phyloP scores from a whole-genome alignment of 345 rosid species.

The Eucalyptus marginata region DNA sequence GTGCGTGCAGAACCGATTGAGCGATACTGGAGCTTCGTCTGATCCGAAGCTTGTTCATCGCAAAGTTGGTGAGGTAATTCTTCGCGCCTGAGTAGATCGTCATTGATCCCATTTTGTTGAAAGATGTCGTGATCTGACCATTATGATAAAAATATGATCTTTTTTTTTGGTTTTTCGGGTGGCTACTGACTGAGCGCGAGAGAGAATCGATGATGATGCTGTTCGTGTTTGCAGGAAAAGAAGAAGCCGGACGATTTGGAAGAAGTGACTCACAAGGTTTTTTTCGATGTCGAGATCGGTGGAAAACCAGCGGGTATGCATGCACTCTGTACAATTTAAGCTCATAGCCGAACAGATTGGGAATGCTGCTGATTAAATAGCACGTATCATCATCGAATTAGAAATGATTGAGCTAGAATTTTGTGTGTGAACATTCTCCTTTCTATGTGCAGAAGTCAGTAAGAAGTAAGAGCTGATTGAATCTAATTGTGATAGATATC shows the following conservation, averaged over 20 bases:
- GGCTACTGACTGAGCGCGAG: not conserved
- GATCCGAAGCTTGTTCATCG: constrained; percentile 9
- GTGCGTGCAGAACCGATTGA: constrained; percentile 32
- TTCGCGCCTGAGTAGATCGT: not conserved
- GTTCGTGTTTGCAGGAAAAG: constrained; percentile 15
- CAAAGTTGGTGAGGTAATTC: constrained; percentile 19
- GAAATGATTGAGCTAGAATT: not conserved
- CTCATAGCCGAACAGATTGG: not conserved
- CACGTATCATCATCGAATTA: not conserved
- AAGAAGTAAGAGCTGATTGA: not conserved
- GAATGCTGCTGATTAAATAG: not conserved
- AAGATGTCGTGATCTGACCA: not conserved
- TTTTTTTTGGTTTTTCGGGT: not conserved
- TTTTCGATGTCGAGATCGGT: constrained; percentile 76
- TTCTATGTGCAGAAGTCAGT: not conserved
- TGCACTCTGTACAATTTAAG: not conserved
- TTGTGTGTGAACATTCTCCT: not conserved
- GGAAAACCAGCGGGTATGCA: constrained; percentile 72
- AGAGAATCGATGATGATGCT: not conserved
- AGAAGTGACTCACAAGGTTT: constrained; percentile 74
- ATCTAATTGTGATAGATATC: not conserved
- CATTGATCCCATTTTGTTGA: not conserved
- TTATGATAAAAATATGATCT: not conserved
- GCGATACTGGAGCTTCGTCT: constrained; percentile 31
- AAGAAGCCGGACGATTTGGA: constrained; percentile 33